Conservation (phyloP, 2,329 filamentous ascomycete genomes). For the Phaeoacremonium minimum region DNA sequence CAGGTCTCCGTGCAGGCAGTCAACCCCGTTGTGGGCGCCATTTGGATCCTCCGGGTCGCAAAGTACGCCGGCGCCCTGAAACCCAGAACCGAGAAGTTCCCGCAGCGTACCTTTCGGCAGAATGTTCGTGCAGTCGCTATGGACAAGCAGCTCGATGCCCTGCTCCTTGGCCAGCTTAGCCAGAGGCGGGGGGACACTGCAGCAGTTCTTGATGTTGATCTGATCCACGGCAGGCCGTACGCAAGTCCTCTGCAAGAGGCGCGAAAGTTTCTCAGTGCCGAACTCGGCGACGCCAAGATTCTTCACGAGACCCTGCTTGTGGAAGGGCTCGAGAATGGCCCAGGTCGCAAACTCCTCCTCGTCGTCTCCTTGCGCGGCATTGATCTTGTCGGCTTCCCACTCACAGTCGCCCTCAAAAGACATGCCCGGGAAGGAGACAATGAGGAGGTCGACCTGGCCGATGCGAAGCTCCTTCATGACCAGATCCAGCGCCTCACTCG, state of each 20-base stretch:
- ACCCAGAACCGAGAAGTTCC: constrained; percentile 72
- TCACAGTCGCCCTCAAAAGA: constrained; percentile 92
- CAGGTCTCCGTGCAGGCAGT: constrained; percentile 66
- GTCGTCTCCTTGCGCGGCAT: constrained; percentile 58
- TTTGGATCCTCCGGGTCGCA: constrained; percentile 48
- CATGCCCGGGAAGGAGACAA: constrained; percentile 89
- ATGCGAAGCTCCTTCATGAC: constrained; percentile 78
- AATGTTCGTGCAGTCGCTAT: constrained; percentile 91
- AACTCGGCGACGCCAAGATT: constrained; percentile 88
- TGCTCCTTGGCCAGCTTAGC: constrained; percentile 78
- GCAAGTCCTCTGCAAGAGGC: constrained; percentile 67
- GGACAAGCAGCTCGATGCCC: constrained; percentile 82
- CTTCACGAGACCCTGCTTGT: constrained; percentile 63
- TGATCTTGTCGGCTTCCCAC: constrained; percentile 63
- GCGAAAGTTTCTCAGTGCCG: constrained; percentile 74
- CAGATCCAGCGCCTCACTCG: constrained; percentile 71
- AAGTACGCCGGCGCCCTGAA: constrained; percentile 71
- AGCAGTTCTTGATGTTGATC: constrained; percentile 95
- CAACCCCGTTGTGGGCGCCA: constrained; percentile 31
- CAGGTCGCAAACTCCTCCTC: constrained; percentile 67
- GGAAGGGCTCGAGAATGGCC: constrained; percentile 68
- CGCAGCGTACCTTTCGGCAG: constrained; percentile 79
- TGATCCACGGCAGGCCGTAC: constrained; percentile 83
- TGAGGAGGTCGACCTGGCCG: constrained; percentile 75
- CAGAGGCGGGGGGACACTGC: constrained; percentile 86